Evolutionary conservation across 2,329 filamentous ascomycete species (phyloP).

Genomic region (Coniochaeta hoffmannii): DNA sequence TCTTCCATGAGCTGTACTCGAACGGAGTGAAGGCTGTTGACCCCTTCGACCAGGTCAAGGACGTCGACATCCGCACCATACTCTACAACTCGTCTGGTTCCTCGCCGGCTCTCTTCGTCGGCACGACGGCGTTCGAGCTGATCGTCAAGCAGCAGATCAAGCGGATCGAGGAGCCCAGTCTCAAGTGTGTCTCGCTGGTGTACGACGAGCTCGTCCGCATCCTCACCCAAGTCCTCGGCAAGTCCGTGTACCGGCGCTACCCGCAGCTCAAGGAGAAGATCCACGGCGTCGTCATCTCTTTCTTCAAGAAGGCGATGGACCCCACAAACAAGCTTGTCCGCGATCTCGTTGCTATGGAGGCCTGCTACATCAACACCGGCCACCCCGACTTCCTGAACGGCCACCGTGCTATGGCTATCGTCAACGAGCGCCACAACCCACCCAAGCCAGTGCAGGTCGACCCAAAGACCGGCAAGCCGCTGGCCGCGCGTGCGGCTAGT

Average conservation of each 20-base stretch:
- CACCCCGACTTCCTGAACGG: conserved; percentile 98
- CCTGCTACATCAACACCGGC: conserved; percentile 96
- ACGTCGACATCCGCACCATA: conserved; percentile 93
- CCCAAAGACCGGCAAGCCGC: conserved; percentile 95
- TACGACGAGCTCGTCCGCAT: conserved; percentile 98
- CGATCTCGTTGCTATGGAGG: conserved; percentile 91
- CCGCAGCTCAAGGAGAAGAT: conserved; percentile 96
- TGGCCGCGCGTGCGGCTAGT: conserved; percentile 66
- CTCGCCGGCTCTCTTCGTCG: conserved; percentile 92
- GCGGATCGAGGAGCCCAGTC: conserved; percentile 87
- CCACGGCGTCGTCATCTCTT: conserved; percentile 81
- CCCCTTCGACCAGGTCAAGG: conserved; percentile 95
- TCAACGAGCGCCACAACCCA: conserved; percentile 83
- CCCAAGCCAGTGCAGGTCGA: conserved; percentile 89
- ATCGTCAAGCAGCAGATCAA: conserved; percentile 99
- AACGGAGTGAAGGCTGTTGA: conserved; percentile 98
- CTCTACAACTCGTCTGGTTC: conserved; percentile 99
- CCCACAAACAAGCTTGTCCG: conserved; percentile 94
- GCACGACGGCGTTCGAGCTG: conserved; percentile 94
- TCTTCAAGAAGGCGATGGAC: conserved; percentile 98
- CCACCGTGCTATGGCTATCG: conserved; percentile 94
- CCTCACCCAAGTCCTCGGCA: conserved; percentile 79
- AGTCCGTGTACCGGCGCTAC: conserved; percentile 86
- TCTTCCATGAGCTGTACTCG: conserved; percentile 96
- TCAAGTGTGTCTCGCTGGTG: conserved; percentile 95